Evolutionary conservation across 2,329 filamentous ascomycete species (phyloP), one percentile per base, ranked within the genome.

Genomic region (Aspergillus sp.): DNA sequence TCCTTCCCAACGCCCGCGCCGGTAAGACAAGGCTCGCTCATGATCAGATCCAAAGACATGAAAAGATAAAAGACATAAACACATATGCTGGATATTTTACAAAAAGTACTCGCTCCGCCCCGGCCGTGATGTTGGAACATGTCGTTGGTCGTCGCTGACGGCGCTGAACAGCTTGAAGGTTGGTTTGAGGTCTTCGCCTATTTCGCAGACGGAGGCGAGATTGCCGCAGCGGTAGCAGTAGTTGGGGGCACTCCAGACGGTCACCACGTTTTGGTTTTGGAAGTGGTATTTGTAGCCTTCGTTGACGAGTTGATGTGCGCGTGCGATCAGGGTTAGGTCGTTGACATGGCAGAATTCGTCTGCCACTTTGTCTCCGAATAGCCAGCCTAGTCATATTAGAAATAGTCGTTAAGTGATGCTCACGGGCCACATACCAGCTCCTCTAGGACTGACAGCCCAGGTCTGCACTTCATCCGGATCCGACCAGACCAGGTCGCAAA

Each of bases 211-310:
- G 4, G 80, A 83, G 17, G 83, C 83, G 52, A 86, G 88, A 72
- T 98, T 98, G 64, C 93, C 93, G 65, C 91, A 98, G 69, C 91
- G 83, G 78, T 98, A 97, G 76, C 91, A 97, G 78, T 97, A 97
- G 70, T 91, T 91, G 52, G 87, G 87, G 37, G 87, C 87, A 83
- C 64, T 81, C 78, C 83, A 86, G 20, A 86, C 83, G 1, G 83
- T 86, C 15, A 95, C 90, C 38, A 96, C 90, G 10, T 94, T 94
- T 72, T 93, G 91, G 67, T 95, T 88, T 46, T 86, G 80, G 71
- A 97, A 97, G 66, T 97, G 91, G 67, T 94, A 97, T 81, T 88
- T 88, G 74, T 86, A 88, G 49, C 84, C 84, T 68, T 88, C 84
- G 58, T 88, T 87, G 54, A 88, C 85, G 19, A 88, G 74, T 63